Evolutionary conservation across 169 alveolate genomes (phyloP).

Genomic region (Cryptosporidium xiaoi): DNA sequence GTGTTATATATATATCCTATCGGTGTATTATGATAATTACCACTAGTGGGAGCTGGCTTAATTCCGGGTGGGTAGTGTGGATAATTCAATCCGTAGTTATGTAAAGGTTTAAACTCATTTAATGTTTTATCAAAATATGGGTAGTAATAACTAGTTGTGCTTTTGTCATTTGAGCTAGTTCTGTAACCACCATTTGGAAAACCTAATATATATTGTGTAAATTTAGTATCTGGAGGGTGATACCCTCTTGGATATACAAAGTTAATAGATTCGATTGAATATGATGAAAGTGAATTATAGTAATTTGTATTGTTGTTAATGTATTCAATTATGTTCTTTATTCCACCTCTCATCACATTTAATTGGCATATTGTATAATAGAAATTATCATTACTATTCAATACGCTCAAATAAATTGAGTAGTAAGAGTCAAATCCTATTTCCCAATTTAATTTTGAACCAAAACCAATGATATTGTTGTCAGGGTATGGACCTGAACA

Average conservation of each 20-base stretch:
- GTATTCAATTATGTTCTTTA: not conserved
- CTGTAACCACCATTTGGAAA: slow-evolving; percentile 46
- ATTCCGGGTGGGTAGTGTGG: slow-evolving; percentile 65
- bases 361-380: slow-evolving; percentile 41
- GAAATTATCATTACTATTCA: not conserved
- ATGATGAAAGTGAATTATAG: slow-evolving; percentile 4
- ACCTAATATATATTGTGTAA: slow-evolving; percentile 29
- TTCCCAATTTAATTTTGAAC: slow-evolving; percentile 27
- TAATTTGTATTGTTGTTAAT: not conserved
- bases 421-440: slow-evolving; percentile 26
- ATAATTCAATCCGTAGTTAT: slow-evolving; percentile 39
- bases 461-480: not conserved
- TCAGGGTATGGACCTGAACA: slow-evolving; percentile 66
- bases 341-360: slow-evolving; percentile 42
- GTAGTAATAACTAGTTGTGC: slow-evolving; percentile 8
- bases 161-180: not conserved
- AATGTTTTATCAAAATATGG: not conserved
- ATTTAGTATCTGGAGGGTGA: slow-evolving; percentile 19
- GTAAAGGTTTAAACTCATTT: slow-evolving; percentile 29
- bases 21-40: slow-evolving; percentile 20
- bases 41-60: slow-evolving; percentile 28
- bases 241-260: slow-evolving; percentile 48
- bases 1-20: slow-evolving; percentile 48
- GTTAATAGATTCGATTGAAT: not conserved
- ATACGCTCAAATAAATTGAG: slow-evolving; percentile 28